phyloP scores from a whole-genome alignment of 805 yeast species.

The Metschnikowia shivogae region DNA sequence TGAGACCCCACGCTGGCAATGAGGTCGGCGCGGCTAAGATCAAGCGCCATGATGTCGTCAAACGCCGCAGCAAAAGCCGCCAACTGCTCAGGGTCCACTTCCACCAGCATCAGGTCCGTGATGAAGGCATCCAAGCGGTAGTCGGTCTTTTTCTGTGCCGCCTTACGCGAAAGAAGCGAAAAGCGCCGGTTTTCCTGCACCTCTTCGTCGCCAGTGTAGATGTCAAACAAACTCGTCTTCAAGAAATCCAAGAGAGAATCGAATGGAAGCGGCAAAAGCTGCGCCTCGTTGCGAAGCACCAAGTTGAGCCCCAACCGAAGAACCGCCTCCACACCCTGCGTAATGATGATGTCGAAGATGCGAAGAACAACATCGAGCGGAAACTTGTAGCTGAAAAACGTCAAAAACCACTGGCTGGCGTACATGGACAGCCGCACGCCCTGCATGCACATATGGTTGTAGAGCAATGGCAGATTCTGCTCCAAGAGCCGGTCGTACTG shows the following conservation, averaged over 20 bases:
- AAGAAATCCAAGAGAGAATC: constrained; percentile 74
- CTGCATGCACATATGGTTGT: constrained; percentile 74
- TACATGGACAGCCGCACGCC: constrained; percentile 93
- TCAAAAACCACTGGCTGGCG: constrained; percentile 96
- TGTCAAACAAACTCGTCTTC: constrained; percentile 74
- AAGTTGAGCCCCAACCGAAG: constrained; percentile 80
- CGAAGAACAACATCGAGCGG: constrained; percentile 85
- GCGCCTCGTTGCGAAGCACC: constrained; percentile 62
- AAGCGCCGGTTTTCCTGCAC: constrained; percentile 13
- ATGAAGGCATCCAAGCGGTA: constrained; percentile 69
- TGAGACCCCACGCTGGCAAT: constrained; percentile 54
- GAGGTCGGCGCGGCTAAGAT: constrained; percentile 60
- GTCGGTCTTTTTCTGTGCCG: constrained; percentile 8
- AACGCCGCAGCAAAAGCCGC: constrained; percentile 70
- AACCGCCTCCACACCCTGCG: constrained; percentile 87
- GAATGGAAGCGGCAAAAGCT: constrained; percentile 58
- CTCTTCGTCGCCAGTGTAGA: constrained; percentile 46
- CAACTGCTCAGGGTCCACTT: constrained; percentile 68
- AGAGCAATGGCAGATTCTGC: constrained; percentile 65
- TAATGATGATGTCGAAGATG: constrained; percentile 80
- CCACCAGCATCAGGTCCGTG: constrained; percentile 68
- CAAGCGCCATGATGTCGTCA: constrained; percentile 64
- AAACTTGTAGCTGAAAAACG: constrained; percentile 91
- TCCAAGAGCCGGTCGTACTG: constrained; percentile 89
- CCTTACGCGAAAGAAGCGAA: constrained; percentile 22